Percentiles rank a stretch among this genome's conserved stretches.
Conservation (phyloP, 805 yeast species). For the Barnettozyma populi region DNA sequence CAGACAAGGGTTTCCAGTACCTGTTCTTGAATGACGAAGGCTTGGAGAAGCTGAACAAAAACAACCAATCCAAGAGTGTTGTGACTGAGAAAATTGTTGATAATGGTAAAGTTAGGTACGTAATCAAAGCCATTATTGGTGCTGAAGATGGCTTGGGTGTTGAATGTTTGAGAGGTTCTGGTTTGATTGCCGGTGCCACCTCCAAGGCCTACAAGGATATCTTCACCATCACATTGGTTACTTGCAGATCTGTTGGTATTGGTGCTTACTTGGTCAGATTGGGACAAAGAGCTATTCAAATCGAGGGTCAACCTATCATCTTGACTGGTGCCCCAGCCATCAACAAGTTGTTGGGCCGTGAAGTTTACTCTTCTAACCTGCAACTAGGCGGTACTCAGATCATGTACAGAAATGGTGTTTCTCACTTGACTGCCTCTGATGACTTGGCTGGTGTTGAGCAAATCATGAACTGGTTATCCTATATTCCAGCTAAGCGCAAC, state of each 20-base stretch:
- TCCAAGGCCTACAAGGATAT: conserved; percentile 96
- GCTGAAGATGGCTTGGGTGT: conserved; percentile 97
- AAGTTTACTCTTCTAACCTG: conserved; percentile 92
- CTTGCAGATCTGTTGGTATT: conserved; percentile 99
- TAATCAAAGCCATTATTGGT: conserved; percentile 84
- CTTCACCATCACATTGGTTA: conserved; percentile 94
- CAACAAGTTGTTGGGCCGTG: conserved; percentile 93
- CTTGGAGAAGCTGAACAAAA: conserved; percentile 46
- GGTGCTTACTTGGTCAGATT: conserved; percentile 98
- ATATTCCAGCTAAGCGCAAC: conserved; percentile 85
- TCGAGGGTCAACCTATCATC: conserved; percentile 97
- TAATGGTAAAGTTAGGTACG: conserved; percentile 75
- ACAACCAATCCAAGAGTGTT: conserved; percentile 57
- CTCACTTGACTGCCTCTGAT: conserved; percentile 94
- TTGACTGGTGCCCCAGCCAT: conserved; percentile 99
- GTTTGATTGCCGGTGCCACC: conserved; percentile 98
- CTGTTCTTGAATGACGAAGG: conserved; percentile 75
- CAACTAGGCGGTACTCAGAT: conserved; percentile 99
- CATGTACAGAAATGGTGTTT: conserved; percentile 97
- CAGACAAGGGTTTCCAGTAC: conserved; percentile 85
- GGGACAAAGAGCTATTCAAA: conserved; percentile 98
- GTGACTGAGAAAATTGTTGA: conserved; percentile 77
- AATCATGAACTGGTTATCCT: conserved; percentile 93
- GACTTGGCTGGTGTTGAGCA: conserved; percentile 95
- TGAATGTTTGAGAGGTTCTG: conserved; percentile 96